Percentiles rank a stretch among this genome's conserved stretches.
phyloP scores from a whole-genome alignment of 805 yeast species.

The Yamadazyma nakazawae region DNA sequence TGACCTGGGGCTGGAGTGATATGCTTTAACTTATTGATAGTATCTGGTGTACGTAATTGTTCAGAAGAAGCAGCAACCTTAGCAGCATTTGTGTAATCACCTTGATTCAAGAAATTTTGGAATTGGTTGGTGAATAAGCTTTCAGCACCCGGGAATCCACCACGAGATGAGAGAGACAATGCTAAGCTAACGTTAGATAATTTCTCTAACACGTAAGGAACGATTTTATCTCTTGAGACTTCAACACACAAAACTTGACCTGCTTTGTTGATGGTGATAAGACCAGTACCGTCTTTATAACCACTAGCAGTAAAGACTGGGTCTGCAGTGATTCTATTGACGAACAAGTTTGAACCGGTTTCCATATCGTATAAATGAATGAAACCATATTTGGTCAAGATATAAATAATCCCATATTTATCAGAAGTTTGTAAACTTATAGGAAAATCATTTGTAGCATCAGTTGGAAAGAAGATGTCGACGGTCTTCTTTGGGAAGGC shows the following conservation, averaged over 20 bases:
- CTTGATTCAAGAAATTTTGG: slow-evolving; percentile 75
- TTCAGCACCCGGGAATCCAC: slow-evolving; percentile 97
- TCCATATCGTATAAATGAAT: slow-evolving; percentile 94
- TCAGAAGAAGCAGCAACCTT: slow-evolving; percentile 95
- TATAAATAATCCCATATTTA: slow-evolving; percentile 80
- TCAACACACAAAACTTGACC: slow-evolving; percentile 96
- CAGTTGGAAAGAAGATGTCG: slow-evolving; percentile 95
- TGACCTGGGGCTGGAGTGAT: slow-evolving; percentile 92
- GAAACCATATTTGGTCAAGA: slow-evolving; percentile 93
- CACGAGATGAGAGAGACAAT: slow-evolving; percentile 84
- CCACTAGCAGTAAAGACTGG: slow-evolving; percentile 87
- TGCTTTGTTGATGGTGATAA: slow-evolving; percentile 86
- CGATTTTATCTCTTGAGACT: slow-evolving; percentile 75
- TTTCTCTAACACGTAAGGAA: slow-evolving; percentile 85
- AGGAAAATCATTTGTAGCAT: slow-evolving; percentile 95
- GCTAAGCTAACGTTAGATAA: slow-evolving; percentile 86
- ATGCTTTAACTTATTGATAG: slow-evolving; percentile 87
- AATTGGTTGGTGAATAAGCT: slow-evolving; percentile 87
- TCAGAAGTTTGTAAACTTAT: slow-evolving; percentile 84
- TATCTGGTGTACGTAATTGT: slow-evolving; percentile 88
- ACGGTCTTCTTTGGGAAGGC: slow-evolving; percentile 82
- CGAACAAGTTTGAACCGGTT: slow-evolving; percentile 86
- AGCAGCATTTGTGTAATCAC: slow-evolving; percentile 90
- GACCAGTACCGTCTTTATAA: slow-evolving; percentile 73
- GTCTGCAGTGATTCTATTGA: slow-evolving; percentile 93